A percentile compares a stretch with the other conserved stretches of the same genome.
Conservation (phyloP, 257 asterid genomes). For the Ilex asprella region DNA sequence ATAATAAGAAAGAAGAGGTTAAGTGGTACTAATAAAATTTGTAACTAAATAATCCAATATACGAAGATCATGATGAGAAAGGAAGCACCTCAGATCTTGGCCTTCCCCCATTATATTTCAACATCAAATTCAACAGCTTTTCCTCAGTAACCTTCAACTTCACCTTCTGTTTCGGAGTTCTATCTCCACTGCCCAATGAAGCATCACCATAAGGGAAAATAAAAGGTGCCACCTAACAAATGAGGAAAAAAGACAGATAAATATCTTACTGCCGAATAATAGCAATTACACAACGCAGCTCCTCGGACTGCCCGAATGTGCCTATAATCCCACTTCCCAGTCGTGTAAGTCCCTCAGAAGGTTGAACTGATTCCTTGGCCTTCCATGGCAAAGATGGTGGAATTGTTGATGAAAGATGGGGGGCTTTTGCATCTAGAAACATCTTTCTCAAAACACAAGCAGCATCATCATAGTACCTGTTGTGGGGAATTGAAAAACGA, state of each 20-base stretch:
- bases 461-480: slow-evolving; percentile 90
- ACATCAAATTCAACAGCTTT: slow-evolving; percentile 87
- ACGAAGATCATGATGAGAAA: not conserved
- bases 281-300: slow-evolving; percentile 92
- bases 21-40: too few species aligned
- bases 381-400: slow-evolving; percentile 95
- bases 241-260: slow-evolving; percentile 3
- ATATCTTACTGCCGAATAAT: slow-evolving; percentile 84
- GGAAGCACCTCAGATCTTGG: slow-evolving; percentile 83
- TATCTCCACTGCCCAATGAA: slow-evolving; percentile 73
- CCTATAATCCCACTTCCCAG: slow-evolving; percentile 95
- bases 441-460: slow-evolving; percentile 93
- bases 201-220: slow-evolving; percentile 15
- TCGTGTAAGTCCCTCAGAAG: slow-evolving; percentile 81
- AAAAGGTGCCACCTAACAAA: not conserved
- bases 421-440: slow-evolving; percentile 97
- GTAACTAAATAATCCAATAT: not conserved
- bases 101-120: slow-evolving; percentile 85
- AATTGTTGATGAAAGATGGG: slow-evolving; percentile 79
- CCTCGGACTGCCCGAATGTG: slow-evolving; percentile 90
- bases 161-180: slow-evolving; percentile 99
- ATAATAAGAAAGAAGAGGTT: too few species aligned
- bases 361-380: slow-evolving; percentile 76
- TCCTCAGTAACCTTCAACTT: slow-evolving; percentile 96
- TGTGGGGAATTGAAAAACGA: slow-evolving; percentile 2